Percentiles rank a stretch among this genome's conserved stretches.
These are phyloP conservation scores for Leccinum obscurum DNA, from an alignment of 768 basidiomycete species.

Conservation along the genomic window DNA sequence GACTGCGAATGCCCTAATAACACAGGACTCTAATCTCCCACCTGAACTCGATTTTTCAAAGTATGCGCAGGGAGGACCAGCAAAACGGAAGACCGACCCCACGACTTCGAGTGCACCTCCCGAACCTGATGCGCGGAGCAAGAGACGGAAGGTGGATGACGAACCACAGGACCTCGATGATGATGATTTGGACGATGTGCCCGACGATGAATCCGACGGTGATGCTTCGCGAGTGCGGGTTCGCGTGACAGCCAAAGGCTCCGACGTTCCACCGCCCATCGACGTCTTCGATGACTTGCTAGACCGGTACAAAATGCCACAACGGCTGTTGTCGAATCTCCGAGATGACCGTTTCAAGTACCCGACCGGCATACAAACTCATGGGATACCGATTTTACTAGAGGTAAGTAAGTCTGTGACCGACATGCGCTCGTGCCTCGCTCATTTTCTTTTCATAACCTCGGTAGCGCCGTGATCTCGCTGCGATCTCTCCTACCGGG, in stretches of 20 bases:
- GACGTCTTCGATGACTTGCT: conserved; percentile 60
- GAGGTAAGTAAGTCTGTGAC: conserved; percentile 48
- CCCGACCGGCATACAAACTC: conserved; percentile 82
- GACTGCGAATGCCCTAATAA: conserved; percentile 22
- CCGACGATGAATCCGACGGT: conserved; percentile 23
- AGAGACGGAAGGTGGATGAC: conserved; percentile 32
- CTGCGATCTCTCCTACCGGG: conserved; percentile 95
- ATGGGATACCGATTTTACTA: conserved; percentile 77
- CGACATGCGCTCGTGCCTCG: neutral
- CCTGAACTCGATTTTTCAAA: conserved; percentile 90
- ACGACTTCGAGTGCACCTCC: conserved; percentile 13
- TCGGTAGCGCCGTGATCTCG: conserved; percentile 73
- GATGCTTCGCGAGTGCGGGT: conserved; percentile 43
- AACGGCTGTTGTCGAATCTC: conserved; percentile 67
- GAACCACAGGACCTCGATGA: conserved; percentile 23
- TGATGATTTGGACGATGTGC: conserved; percentile 23
- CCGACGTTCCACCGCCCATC: conserved; percentile 59
- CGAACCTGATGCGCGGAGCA: conserved; percentile 18
- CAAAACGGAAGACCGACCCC: conserved; percentile 49
- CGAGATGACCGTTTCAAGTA: conserved; percentile 53
- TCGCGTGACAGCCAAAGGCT: conserved; percentile 75
- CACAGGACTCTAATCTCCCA: conserved; percentile 57
- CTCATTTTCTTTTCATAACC: neutral
- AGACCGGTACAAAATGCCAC: conserved; percentile 56
- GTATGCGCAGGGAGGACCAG: conserved; percentile 59